Evolutionary conservation across 2,329 filamentous ascomycete genomes (phyloP), one percentile per base, ranked within the genome.

Genomic region (Aotearoamyces nothofagi): DNA sequence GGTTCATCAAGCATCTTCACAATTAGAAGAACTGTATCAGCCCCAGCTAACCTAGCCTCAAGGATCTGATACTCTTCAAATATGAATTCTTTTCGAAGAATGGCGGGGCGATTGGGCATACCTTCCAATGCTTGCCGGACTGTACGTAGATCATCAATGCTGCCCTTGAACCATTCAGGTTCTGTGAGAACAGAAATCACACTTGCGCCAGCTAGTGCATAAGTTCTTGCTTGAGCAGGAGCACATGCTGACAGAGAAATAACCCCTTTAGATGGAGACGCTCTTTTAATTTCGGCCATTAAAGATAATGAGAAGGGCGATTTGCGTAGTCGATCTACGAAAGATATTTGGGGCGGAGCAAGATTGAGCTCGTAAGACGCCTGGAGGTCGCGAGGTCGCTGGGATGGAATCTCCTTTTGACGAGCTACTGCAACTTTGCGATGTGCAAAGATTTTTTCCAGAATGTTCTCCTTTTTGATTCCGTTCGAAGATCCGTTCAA

Each of bases 1-100:
- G 72, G 69, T 15, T 68, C 58, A 35, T 87, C 78, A 8, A 98
- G 69, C 90, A 98, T 98, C 61, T 98, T 98, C 29, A 98, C 90
- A 41, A 98, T 98, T 12, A 98, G 66, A 15, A 98, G 63, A 11
- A 98, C 78, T 0, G 87, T 94, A 53, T 98, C 87, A 5, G 90
- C 90, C 39, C 90, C 90, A 9, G 87, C 84, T 32, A 98, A 59
- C 26, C 92, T 69, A 15, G 86, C 90, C 55, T 98, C 90, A 5
- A 98, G 64, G 30, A 98, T 96, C 53, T 98, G 90, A 49, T 98
- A 98, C 51, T 96, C 84, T 25, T 96, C 86, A 46, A 96, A 98
- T 22, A 98, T 74, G 46, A 98, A 98, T 44, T 98, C 90, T 50
- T 98, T 98, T 14, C 92, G 75, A 16, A 98, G 59, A 9, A 98